A percentile compares a stretch with the other conserved stretches of the same genome.
Evolutionary conservation across 2,329 filamentous ascomycete genomes (phyloP).

Genomic region (Fusarium marasasianum): DNA sequence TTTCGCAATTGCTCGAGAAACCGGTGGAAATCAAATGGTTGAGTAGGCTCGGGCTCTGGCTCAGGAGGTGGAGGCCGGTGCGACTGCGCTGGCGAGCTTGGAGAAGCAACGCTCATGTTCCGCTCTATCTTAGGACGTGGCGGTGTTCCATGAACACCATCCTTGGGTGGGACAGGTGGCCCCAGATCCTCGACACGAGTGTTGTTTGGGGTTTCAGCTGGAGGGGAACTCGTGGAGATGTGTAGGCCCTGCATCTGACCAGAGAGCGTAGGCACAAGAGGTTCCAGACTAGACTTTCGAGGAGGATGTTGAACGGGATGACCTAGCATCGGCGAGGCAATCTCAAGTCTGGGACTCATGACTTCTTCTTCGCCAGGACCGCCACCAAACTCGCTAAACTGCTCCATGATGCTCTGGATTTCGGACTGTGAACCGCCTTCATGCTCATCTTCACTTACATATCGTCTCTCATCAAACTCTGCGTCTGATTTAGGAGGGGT

Average conservation of each 20-base stretch:
- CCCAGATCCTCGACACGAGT: slow-evolving; percentile 57
- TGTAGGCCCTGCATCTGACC: slow-evolving; percentile 58
- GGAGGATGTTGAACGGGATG: slow-evolving; percentile 77
- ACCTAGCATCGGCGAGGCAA: slow-evolving; percentile 81
- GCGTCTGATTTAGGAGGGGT: slow-evolving; percentile 65
- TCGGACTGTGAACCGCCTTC: slow-evolving; percentile 80
- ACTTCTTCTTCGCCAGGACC: slow-evolving; percentile 82
- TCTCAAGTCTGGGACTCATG: slow-evolving; percentile 88
- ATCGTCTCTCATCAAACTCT: slow-evolving; percentile 66
- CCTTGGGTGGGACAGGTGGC: slow-evolving; percentile 69
- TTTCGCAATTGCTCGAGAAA: slow-evolving; percentile 96
- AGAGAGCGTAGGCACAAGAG: slow-evolving; percentile 62
- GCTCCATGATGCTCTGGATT: slow-evolving; percentile 97
- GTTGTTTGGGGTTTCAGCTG: slow-evolving; percentile 50
- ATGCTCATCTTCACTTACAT: slow-evolving; percentile 68
- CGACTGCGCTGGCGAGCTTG: slow-evolving; percentile 60
- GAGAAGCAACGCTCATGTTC: slow-evolving; percentile 44
- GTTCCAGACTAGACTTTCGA: slow-evolving; percentile 86
- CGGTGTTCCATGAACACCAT: slow-evolving; percentile 57
- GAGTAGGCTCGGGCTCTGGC: slow-evolving; percentile 79
- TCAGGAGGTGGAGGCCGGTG: slow-evolving; percentile 76
- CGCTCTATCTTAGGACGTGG: slow-evolving; percentile 53
- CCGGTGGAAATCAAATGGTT: slow-evolving; percentile 96
- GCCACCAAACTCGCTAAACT: slow-evolving; percentile 81
- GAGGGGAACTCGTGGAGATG: slow-evolving; percentile 52